Percentiles rank a stretch among this genome's conserved stretches.
Evolutionary conservation across 345 rosid genomes (phyloP).

Genomic region (Acer campestre): DNA sequence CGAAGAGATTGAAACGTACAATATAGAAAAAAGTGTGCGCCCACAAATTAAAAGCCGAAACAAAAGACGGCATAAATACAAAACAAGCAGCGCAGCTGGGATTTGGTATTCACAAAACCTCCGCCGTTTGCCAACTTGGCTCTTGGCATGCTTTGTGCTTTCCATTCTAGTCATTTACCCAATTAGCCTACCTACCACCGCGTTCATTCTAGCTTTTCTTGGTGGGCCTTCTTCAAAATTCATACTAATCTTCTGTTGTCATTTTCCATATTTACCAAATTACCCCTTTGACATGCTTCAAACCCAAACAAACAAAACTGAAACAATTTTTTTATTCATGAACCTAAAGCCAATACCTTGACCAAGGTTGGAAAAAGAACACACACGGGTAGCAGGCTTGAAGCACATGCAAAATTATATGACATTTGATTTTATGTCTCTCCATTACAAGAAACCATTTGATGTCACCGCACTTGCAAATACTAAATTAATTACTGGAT

Average conservation of each 20-base stretch:
- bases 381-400: background rate
- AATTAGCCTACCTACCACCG: background rate
- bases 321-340: background rate
- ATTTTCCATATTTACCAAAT: background rate
- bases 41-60: background rate
- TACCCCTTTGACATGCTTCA: background rate
- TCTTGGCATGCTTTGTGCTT: background rate
- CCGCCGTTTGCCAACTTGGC: background rate
- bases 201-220: background rate
- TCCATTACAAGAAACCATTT: background rate
- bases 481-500: background rate
- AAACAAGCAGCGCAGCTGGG: conserved; percentile 11
- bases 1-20: background rate
- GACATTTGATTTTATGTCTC: background rate
- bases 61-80: background rate
- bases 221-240: background rate
- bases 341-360: background rate
- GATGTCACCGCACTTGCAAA: background rate
- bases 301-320: background rate
- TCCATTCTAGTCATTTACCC: no score
- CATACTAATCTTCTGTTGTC: background rate
- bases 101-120: background rate
- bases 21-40: background rate
- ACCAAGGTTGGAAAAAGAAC: background rate
- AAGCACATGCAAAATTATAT: background rate